Percentiles rank a stretch among this genome's conserved stretches.
phyloP scores from a whole-genome alignment of 768 basidiomycete genomes.

The Tulasnella calospora region DNA sequence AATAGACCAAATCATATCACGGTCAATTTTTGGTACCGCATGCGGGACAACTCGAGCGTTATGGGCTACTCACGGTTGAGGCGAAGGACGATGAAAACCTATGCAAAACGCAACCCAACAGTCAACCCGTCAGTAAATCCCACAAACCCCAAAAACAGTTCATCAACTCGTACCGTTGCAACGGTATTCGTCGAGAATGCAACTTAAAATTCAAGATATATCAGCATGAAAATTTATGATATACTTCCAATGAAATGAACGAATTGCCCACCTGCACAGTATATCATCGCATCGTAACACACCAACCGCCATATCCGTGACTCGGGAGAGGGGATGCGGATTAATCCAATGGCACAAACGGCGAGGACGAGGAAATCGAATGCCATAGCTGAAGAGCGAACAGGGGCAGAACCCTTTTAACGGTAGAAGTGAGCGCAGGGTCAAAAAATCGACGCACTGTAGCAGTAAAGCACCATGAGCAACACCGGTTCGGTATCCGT shows the following conservation, averaged over 20 bases:
- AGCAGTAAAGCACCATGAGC: conserved; percentile 66
- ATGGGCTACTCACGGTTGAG: conserved; percentile 6
- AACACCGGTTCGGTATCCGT: conserved; percentile 40
- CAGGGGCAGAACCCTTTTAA: neutral
- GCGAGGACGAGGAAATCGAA: conserved; percentile 63
- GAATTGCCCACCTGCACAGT: conserved; percentile 50
- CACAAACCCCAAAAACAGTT: neutral
- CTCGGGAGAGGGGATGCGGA: conserved; percentile 45
- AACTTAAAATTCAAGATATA: neutral
- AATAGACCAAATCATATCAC: no score
- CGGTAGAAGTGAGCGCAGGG: neutral
- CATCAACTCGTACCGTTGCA: neutral
- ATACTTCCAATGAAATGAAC: no score
- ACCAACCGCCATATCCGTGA: conserved; percentile 57
- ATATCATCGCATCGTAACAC: conserved; percentile 65
- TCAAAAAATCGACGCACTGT: conserved; percentile 34
- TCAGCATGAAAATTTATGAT: neutral
- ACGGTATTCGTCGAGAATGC: neutral
- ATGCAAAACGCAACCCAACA: neutral
- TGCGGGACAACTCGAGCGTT: neutral
- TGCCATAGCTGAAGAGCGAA: conserved; percentile 46
- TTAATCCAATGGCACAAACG: conserved; percentile 59
- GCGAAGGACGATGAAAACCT: conserved; percentile 16
- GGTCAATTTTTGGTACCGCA: neutral
- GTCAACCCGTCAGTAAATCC: neutral